Conservation (phyloP, 805 yeast genomes). For the Metschnikowia cubensis region DNA sequence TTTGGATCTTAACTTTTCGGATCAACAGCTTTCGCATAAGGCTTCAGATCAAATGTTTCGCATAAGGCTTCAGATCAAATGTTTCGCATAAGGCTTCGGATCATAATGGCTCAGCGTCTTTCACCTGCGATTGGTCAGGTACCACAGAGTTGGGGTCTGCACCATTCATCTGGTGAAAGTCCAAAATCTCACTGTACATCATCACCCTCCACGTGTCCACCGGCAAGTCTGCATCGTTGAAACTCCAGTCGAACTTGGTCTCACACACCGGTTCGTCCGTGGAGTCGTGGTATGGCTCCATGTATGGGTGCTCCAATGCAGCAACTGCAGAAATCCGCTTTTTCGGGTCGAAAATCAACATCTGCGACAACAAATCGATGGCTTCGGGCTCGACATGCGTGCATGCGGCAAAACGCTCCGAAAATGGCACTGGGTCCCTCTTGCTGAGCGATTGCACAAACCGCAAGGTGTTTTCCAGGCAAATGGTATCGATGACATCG, state of each 20-base stretch:
- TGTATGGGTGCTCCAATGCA: constrained; percentile 84
- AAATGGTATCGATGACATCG: constrained; percentile 93
- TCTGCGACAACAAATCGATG: constrained; percentile 77
- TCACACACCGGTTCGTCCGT: constrained; percentile 95
- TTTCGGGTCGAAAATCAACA: constrained; percentile 94
- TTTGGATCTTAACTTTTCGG: no score
- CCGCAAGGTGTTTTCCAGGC: constrained; percentile 89
- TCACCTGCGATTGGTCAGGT: neutral
- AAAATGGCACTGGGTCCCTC: constrained; percentile 85
- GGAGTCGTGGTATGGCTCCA: constrained; percentile 95
- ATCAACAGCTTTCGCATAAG: no score
- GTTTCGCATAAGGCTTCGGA: no score
- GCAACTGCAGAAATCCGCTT: constrained; percentile 91
- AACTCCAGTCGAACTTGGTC: constrained; percentile 94
- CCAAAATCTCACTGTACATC: constrained; percentile 97
- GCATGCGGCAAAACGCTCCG: constrained; percentile 68
- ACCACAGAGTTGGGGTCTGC: constrained; percentile 16
- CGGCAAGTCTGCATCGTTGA: constrained; percentile 95
- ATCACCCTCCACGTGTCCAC: constrained; percentile 98
- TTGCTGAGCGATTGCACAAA: constrained; percentile 93
- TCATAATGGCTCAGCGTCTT: neutral
- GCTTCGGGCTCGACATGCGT: constrained; percentile 48
- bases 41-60: no score
- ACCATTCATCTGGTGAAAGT: constrained; percentile 86
- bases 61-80: no score